phyloP scores from a whole-genome alignment of 495 filamentous ascomycete genomes.

The Penicillium bovifimosum region DNA sequence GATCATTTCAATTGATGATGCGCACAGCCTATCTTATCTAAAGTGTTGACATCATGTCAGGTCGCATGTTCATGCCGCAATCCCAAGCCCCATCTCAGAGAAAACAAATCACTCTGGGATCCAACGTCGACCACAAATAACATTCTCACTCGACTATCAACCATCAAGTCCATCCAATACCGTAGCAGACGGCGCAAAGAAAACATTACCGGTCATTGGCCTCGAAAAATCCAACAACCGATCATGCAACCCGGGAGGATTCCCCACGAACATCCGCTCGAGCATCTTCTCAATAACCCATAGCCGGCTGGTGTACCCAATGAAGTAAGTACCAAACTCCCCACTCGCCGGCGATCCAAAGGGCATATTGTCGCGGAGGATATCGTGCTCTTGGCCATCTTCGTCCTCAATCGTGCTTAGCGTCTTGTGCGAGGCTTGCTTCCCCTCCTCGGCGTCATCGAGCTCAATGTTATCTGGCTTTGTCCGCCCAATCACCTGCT shows the following conservation, averaged over 20 bases:
- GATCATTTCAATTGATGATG: too few relatives aligned
- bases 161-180: too few relatives aligned
- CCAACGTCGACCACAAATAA: too few relatives aligned
- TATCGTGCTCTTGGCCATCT: slow-evolving; percentile 45
- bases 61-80: too few relatives aligned
- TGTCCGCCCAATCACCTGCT: slow-evolving; percentile 51
- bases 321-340: slow-evolving; percentile 56
- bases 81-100: too few relatives aligned
- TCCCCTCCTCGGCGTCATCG: slow-evolving; percentile 44
- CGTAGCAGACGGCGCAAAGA: slow-evolving; percentile 48
- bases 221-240: slow-evolving; percentile 50
- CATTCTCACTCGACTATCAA: too few relatives aligned
- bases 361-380: slow-evolving; percentile 57
- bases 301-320: slow-evolving; percentile 48
- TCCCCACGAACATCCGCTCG: slow-evolving; percentile 52
- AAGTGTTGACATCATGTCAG: too few relatives aligned
- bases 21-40: too few relatives aligned
- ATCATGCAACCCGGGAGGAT: slow-evolving; percentile 52
- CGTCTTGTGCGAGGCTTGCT: slow-evolving; percentile 49
- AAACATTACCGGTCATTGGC: slow-evolving; percentile 46
- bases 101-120: too few relatives aligned
- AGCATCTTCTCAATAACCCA: slow-evolving; percentile 58
- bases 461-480: slow-evolving; percentile 54
- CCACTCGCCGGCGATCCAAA: slow-evolving; percentile 54
- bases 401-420: slow-evolving; percentile 51